Conservation (phyloP, 2,329 filamentous ascomycete genomes). For the Colletotrichum sp. region DNA sequence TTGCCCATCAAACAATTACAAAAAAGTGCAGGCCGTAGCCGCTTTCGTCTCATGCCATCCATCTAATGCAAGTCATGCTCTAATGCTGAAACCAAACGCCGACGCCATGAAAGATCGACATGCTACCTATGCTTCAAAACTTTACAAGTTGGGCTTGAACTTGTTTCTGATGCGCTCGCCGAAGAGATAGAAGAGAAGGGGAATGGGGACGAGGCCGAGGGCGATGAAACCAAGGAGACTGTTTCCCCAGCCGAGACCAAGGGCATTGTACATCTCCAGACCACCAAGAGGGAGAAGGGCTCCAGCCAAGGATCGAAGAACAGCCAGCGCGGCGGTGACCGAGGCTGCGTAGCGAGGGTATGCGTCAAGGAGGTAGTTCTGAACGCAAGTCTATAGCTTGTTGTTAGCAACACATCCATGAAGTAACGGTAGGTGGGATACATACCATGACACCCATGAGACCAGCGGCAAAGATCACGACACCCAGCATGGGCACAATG, state of each 20-base stretch:
- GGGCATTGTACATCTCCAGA: slow-evolving; percentile 39
- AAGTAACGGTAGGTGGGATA: neutral
- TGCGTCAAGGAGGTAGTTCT: slow-evolving; percentile 68
- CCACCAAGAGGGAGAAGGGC: slow-evolving; percentile 44
- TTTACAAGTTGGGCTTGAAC: slow-evolving; percentile 13
- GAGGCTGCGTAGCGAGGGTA: slow-evolving; percentile 44
- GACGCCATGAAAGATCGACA: neutral
- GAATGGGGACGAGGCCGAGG: slow-evolving; percentile 40
- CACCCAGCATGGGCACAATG: slow-evolving; percentile 59
- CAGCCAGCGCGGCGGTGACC: slow-evolving; percentile 40
- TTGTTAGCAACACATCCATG: neutral
- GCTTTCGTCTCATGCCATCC: neutral
- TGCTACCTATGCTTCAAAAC: neutral
- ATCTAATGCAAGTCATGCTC: neutral
- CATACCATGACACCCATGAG: slow-evolving; percentile 39
- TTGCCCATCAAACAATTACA: neutral
- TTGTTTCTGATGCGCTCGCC: slow-evolving; percentile 38
- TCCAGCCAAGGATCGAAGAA: slow-evolving; percentile 41
- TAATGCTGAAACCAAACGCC: neutral
- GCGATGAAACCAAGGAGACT: slow-evolving; percentile 44
- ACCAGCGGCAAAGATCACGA: slow-evolving; percentile 41
- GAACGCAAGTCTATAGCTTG: slow-evolving; percentile 44
- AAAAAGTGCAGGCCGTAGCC: neutral
- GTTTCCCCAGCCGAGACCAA: slow-evolving; percentile 50
- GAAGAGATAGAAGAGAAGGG: slow-evolving; percentile 40